phyloP scores from a whole-genome alignment of 768 basidiomycete species.

The Tricholoma terreum region DNA sequence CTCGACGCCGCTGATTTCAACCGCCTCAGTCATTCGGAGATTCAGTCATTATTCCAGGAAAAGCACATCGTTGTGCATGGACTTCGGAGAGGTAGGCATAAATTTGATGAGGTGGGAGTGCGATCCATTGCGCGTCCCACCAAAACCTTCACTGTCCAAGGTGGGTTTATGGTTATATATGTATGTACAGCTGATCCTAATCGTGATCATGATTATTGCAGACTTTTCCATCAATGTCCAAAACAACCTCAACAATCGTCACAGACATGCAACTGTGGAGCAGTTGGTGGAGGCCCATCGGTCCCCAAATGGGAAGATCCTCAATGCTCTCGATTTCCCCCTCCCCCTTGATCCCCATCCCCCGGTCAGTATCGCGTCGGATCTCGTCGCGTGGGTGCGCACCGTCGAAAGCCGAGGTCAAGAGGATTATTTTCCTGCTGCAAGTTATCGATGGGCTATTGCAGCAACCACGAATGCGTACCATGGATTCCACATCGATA shows the following conservation, averaged over 20 bases:
- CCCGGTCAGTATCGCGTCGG: not conserved
- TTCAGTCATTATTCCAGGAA: too few relatives aligned
- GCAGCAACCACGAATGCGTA: conserved; percentile 9
- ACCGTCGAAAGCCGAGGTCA: not conserved
- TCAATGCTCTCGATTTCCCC: not conserved
- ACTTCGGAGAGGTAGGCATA: too few relatives aligned
- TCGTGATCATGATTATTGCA: too few relatives aligned
- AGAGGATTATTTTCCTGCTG: not conserved
- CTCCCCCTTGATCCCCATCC: not conserved
- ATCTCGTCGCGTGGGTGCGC: not conserved
- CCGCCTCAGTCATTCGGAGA: too few relatives aligned
- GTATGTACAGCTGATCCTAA: too few relatives aligned
- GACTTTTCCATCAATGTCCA: not conserved
- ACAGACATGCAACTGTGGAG: not conserved
- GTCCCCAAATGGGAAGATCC: not conserved
- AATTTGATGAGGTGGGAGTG: too few relatives aligned
- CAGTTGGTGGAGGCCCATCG: not conserved
- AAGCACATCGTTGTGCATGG: too few relatives aligned
- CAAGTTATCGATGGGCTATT: conserved; percentile 11
- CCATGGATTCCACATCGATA: conserved; percentile 16
- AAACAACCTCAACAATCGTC: not conserved
- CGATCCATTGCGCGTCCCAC: too few relatives aligned
- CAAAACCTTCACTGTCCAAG: too few relatives aligned
- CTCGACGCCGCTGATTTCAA: too few relatives aligned
- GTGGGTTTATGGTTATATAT: too few relatives aligned